Evolutionary conservation across 257 asterid genomes (phyloP).

Genomic region (Gentiana dahurica): DNA sequence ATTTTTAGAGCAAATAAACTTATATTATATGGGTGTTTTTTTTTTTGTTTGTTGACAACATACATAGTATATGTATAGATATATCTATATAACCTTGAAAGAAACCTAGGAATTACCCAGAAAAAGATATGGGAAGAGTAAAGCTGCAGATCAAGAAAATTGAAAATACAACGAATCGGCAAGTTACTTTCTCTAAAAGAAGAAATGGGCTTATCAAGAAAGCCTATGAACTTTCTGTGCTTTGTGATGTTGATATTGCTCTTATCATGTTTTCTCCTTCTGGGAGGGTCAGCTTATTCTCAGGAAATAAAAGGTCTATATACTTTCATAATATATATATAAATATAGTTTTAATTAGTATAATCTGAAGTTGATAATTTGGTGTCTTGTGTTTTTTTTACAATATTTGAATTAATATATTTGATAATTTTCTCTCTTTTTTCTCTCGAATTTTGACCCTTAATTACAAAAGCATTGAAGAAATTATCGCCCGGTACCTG

Average conservation of each 20-base stretch:
- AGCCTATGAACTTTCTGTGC: conserved; percentile 97
- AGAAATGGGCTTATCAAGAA: conserved; percentile 92
- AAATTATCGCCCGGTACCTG: conserved; percentile 52
- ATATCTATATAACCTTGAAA: not conserved
- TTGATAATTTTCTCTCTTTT: not conserved
- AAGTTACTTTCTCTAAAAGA: conserved; percentile 94
- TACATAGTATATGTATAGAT: no score
- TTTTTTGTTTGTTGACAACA: not conserved
- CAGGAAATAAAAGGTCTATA: conserved; percentile 60
- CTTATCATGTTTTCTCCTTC: conserved; percentile 96
- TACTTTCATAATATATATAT: no score
- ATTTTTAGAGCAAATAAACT: no score
- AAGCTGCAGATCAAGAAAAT: conserved; percentile 88
- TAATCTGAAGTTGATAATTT: not conserved
- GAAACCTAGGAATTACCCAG: conserved; percentile 1
- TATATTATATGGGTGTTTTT: conserved; percentile 1
- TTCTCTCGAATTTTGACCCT: conserved; percentile 1
- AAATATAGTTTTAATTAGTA: no score
- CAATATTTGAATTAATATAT: not conserved
- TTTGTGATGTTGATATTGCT: conserved; percentile 93
- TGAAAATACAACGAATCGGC: conserved; percentile 92
- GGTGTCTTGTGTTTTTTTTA: not conserved
- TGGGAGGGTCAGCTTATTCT: conserved; percentile 69
- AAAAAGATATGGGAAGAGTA: conserved; percentile 69
- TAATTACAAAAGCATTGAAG: conserved; percentile 48